A percentile compares a stretch with the other conserved stretches of the same genome.
Evolutionary conservation across 768 basidiomycete genomes (phyloP).

Genomic region (Sporobolomyces roseus): DNA sequence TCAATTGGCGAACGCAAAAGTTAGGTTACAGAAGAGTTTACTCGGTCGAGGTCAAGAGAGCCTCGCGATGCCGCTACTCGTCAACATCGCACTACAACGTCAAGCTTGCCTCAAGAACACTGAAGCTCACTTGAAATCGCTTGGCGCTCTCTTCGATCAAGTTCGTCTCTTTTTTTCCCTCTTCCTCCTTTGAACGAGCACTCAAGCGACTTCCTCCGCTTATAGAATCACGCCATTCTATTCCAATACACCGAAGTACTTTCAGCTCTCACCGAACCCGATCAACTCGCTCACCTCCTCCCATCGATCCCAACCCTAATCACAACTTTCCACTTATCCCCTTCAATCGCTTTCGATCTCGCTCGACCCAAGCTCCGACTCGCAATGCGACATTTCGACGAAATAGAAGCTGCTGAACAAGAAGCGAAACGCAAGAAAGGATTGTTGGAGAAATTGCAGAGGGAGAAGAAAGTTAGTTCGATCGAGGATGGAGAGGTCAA

Average conservation of each 20-base stretch:
- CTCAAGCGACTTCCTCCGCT: neutral
- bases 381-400: slow-evolving; percentile 28
- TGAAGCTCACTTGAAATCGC: slow-evolving; percentile 75
- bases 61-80: slow-evolving; percentile 79
- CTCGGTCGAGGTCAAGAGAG: slow-evolving; percentile 49
- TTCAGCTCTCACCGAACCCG: slow-evolving; percentile 60
- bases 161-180: slow-evolving; percentile 55
- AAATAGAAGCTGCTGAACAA: slow-evolving; percentile 23
- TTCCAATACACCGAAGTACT: slow-evolving; percentile 88
- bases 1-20: slow-evolving; percentile 46
- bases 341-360: slow-evolving; percentile 89
- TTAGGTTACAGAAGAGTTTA: slow-evolving; percentile 47
- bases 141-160: slow-evolving; percentile 81
- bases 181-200: slow-evolving; percentile 21
- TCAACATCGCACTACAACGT: slow-evolving; percentile 87
- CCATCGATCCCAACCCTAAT: slow-evolving; percentile 72
- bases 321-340: slow-evolving; percentile 70
- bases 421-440: slow-evolving; percentile 29
- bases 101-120: slow-evolving; percentile 68
- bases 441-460: slow-evolving; percentile 22
- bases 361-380: slow-evolving; percentile 59
- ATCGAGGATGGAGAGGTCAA: neutral
- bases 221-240: slow-evolving; percentile 87
- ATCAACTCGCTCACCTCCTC: slow-evolving; percentile 70
- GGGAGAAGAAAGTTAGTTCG: slow-evolving; percentile 18